phyloP scores from a whole-genome alignment of 441 rosid genomes.

The Aquilaria agallochum region DNA sequence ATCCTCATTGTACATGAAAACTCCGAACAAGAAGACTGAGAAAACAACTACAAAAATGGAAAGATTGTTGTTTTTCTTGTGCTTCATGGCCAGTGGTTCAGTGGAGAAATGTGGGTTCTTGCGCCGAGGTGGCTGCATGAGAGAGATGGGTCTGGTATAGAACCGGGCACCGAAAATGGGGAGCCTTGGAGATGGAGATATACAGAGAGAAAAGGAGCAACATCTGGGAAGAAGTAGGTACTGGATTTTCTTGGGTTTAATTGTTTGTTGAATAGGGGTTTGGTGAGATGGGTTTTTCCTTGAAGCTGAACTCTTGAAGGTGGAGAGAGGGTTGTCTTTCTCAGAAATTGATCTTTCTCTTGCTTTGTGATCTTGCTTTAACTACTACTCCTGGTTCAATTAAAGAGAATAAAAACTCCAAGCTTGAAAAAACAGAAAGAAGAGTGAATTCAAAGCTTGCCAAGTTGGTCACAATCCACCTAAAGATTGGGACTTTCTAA shows the following conservation, averaged over 20 bases:
- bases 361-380: conserved; percentile 11
- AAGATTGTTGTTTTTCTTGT: conserved; percentile 63
- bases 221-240: conserved; percentile 20
- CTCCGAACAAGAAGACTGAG: conserved; percentile 69
- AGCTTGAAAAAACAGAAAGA: conserved; percentile 9
- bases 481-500: conserved; percentile 6
- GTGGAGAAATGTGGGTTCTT: conserved; percentile 44
- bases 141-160: conserved; percentile 2
- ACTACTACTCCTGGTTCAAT: neutral
- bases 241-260: conserved; percentile 10
- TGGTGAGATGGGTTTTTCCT: conserved; percentile 75
- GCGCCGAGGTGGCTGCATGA: conserved; percentile 62
- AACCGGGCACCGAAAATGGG: conserved; percentile 9
- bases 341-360: conserved; percentile 18
- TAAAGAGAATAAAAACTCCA: neutral
- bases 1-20: conserved; percentile 90
- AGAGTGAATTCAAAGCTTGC: conserved; percentile 38
- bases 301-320: conserved; percentile 44
- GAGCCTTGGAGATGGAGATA: conserved; percentile 18
- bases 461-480: conserved; percentile 38
- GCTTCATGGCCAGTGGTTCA: conserved; percentile 69
- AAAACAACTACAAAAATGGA: conserved; percentile 67
- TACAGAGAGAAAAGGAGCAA: conserved; percentile 27
- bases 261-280: conserved; percentile 35
- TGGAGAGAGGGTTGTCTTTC: conserved; percentile 53